Evolutionary conservation across 257 asterid species (phyloP), one percentile per base, ranked within the genome.

Genomic region (Scutellaria minor): DNA sequence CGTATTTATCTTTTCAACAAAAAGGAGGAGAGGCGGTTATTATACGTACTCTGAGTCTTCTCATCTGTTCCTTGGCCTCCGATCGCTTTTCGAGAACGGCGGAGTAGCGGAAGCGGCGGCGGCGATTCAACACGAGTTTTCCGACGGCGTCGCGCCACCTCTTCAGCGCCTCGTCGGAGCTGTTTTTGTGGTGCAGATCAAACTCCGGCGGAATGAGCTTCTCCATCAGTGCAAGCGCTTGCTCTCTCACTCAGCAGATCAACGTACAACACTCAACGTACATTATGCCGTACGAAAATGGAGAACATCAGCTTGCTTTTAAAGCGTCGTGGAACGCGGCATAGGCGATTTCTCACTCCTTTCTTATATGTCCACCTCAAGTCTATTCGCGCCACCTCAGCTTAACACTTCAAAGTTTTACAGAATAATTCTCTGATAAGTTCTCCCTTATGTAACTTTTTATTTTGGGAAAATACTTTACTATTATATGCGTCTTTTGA

Each of bases 111-210:
- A 87, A 89, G n/a, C 93, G 79, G 40, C 96, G 90, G 66, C 91
- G 88, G 68, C 85, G 88, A 77, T 89, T 89, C 64, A 66, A 80
- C 52, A 89, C 93, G 0, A 89, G 70, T 4, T 62, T 55, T 6
- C 83, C 85, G 40, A 87, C 88, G 78, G 91, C 91, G 4, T 87
- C 76, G 61, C 96, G 87, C 96, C 96, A 89, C 64, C 76, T 74
- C 70, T 58, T 66, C 74, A 76, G 86, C 20, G 87, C 86, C 73
- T 84, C 91, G 5, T 59, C 84, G 22, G 89, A 77, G 13, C 82
- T 81, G 45, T 81, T 47, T 41, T 78, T 82, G 51, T 75, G 75
- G 68, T 79, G 85, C 57, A 85, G 27, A 64, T 89, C 89, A 24
- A 87, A 85, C 42, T 82, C 93, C 63, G 79, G 63, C 48, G 87